Evolutionary conservation across 352 stramenopile species (phyloP), one percentile per base, ranked within the genome.

Genomic region (Phytopythium litorale): DNA sequence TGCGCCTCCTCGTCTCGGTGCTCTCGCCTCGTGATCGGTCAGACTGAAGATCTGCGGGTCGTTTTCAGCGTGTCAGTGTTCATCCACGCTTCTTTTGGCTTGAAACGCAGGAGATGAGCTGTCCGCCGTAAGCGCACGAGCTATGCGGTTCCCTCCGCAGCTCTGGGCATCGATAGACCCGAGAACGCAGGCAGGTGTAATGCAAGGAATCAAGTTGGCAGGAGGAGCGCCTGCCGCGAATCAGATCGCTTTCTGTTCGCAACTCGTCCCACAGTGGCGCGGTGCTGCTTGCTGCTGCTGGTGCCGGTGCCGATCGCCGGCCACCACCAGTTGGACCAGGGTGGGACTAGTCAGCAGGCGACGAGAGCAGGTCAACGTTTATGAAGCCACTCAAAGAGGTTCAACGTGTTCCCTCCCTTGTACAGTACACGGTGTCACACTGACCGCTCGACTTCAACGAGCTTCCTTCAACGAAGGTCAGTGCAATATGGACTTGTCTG

Each of bases 191-290:
- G 28, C 28, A 4, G 4, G 28, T 30, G 28, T 23, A 21, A 33
- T 37, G 49, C 25, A 37, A 55, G 49, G 25, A 55, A 55, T 55
- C 49, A 55, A 55, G 49, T 55, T 16, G 23, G 4, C 23, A 13
- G n/a, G 25, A 55, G 49, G 49, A 55, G 49, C 49, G 25, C 49
- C 23, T 25, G 49, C 9, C 6, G 12, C 49, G 49, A 55, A 55
- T 38, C 49, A 55, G 49, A 55, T 37, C 13, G 49, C 49, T 55
- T 37, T 19, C 49, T 55, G 49, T 37, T 50, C 43, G 43, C 19
- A n/a, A 50, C 11, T 25, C 6, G 43, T 50, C 43, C 43, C 43
- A 50, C 43, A 21, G 40, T 18, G 37, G 11, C 37, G 37, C 37
- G 37, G 37, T 42, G 37, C 37, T 42, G 13, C 16, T 42, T 2